phyloP scores from a whole-genome alignment of 306 rosid species.

The Ormosia semicastrata region DNA sequence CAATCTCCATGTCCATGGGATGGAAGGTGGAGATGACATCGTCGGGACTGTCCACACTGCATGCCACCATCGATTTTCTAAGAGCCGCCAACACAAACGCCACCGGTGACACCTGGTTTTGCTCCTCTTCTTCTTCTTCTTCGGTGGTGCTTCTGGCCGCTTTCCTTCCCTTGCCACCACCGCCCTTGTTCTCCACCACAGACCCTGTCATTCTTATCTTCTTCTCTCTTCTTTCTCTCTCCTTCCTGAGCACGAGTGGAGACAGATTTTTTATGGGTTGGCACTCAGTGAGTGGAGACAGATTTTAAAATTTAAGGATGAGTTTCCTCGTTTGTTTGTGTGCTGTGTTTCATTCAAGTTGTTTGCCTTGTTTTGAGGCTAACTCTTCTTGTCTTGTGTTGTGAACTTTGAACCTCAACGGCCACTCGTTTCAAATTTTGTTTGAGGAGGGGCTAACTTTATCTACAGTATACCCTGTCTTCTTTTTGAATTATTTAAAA shows the following conservation, averaged over 20 bases:
- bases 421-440: slow-evolving; percentile 79
- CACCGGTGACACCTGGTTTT: slow-evolving; percentile 60
- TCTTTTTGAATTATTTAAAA: neutral
- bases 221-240: neutral
- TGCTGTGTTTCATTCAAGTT: slow-evolving; percentile 48
- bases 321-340: slow-evolving; percentile 12
- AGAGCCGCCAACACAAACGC: slow-evolving; percentile 63
- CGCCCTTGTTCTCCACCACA: slow-evolving; percentile 68
- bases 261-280: neutral
- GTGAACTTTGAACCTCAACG: slow-evolving; percentile 53
- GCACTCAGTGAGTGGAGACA: slow-evolving; percentile 4
- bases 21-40: slow-evolving; percentile 77
- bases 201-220: slow-evolving; percentile 67
- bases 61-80: slow-evolving; percentile 90
- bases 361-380: slow-evolving; percentile 10
- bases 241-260: neutral
- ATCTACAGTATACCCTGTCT: slow-evolving; percentile 5
- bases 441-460: slow-evolving; percentile 26
- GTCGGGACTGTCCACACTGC: slow-evolving; percentile 70
- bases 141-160: slow-evolving; percentile 26
- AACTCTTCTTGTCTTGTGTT: neutral
- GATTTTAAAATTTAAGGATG: slow-evolving; percentile 35
- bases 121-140: slow-evolving; percentile 72
- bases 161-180: slow-evolving; percentile 43
- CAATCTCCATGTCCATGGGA: slow-evolving; percentile 70